phyloP scores from a whole-genome alignment of 129 eudicot genomes.

The Silybum marianum region DNA sequence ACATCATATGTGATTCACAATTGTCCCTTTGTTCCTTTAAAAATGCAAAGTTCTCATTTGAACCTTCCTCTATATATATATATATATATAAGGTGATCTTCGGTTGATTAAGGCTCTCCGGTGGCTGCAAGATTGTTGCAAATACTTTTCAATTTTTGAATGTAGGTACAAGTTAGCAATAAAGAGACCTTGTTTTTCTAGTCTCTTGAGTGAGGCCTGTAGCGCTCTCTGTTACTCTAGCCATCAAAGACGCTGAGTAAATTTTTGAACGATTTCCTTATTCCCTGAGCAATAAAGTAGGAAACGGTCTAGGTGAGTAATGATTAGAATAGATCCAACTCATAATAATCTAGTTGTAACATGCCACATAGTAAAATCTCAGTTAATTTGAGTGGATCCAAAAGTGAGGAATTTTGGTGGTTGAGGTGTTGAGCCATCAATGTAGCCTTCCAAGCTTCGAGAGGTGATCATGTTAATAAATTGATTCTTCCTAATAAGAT shows the following conservation, averaged over 20 bases:
- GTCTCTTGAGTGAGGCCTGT: no score
- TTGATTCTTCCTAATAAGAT: no score
- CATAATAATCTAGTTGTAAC: background rate
- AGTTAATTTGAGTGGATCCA: background rate
- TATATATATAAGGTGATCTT: no score
- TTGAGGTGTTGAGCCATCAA: background rate
- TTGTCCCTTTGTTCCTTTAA: no score
- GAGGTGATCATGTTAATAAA: background rate
- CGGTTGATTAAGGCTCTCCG: no score
- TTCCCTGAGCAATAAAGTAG: background rate
- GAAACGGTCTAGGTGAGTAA: background rate
- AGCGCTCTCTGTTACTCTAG: background rate
- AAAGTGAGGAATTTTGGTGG: background rate
- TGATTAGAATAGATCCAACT: no score
- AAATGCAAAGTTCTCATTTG: no score
- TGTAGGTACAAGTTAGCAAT: no score
- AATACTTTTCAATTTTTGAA: background rate
- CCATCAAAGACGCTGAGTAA: background rate
- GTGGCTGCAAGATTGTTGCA: background rate
- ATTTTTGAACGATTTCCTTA: background rate
- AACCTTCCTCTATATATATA: no score
- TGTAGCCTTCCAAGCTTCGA: background rate
- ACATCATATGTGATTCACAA: no score
- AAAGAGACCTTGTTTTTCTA: no score
- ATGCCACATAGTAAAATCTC: no score